Evolutionary conservation across 495 filamentous ascomycete genomes (phyloP).

Genomic region (Trichoderma asperelloides): DNA sequence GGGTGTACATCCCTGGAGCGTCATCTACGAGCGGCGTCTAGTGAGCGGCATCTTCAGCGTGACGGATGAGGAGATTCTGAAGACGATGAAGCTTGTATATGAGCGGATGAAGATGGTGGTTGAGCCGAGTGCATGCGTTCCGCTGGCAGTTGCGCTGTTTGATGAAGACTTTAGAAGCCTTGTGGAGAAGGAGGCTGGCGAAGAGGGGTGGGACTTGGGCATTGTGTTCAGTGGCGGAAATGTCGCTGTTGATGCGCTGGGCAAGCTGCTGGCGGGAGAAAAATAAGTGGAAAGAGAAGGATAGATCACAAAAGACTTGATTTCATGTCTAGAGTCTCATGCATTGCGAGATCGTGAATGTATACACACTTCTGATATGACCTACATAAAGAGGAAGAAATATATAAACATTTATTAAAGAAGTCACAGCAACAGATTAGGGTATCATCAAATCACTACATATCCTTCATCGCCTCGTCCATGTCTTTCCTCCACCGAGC

Average conservation of each 20-base stretch:
- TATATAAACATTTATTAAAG: not conserved
- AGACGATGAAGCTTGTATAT: conserved; percentile 65
- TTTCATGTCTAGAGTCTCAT: too few relatives aligned
- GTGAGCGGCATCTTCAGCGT: conserved; percentile 69
- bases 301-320: too few relatives aligned
- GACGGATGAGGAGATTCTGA: conserved; percentile 72
- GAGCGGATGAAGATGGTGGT: conserved; percentile 90
- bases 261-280: conserved; percentile 45
- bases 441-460: not conserved
- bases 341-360: too few relatives aligned
- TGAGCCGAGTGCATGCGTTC: conserved; percentile 84
- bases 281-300: not conserved
- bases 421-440: not conserved
- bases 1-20: conserved; percentile 65
- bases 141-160: conserved; percentile 72
- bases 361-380: too few relatives aligned
- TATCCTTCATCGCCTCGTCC: conserved; percentile 34
- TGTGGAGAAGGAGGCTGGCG: conserved; percentile 62
- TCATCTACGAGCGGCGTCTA: conserved; percentile 66
- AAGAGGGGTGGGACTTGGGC: conserved; percentile 77
- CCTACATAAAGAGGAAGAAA: not conserved
- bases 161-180: conserved; percentile 71
- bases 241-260: conserved; percentile 71
- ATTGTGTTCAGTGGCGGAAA: conserved; percentile 88
- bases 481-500: conserved; percentile 60